Base-by-base conservation (phyloP, 345 rosid genomes). In the Arabis hirsuta region DNA sequence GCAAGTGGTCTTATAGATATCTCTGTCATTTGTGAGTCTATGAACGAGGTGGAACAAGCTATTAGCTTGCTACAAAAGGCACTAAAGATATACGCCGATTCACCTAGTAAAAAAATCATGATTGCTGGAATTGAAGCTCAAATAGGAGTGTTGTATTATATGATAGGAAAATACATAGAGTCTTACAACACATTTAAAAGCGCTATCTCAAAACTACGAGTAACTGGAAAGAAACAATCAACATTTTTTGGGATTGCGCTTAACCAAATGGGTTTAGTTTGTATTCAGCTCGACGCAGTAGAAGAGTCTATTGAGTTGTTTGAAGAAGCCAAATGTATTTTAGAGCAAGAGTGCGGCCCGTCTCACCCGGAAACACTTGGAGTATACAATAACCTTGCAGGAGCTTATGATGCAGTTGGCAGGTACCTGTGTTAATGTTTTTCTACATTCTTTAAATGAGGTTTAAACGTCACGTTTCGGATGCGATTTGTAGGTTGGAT, bases 181-280 rank as follows among this genome's bases (percentile, higher is more conserved):
- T 91, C 97, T 0, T 94, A 94, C 68, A 69, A 82, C 39, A 82
- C 88, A 29, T 85, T 94, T 54, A 79, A 86, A 69, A 83, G 73
- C 12, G 90, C 96, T 12, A 71, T 83, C 51, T 73, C 85, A 7
- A 94, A 88, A 74, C 84, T 94, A 16, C 85, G 96, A 39, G 85
- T 82, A 0, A 79, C 86, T 26, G 91, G 96, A 3, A 91, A 90
- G 82, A 93, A 82, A 84, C 90, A 90, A 67, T 83, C 94, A 16
- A 86, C 91, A 36, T 87, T 93, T 76, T 87, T 90, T 44, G 98
- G 96, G 46, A 83, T 93, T 72, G 96, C 91, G 47, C 82, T 93
- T 61, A 94, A 94, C 83, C 97, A 94, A 72, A 86, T 91, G 97
- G 98, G 98, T 39, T 77, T 94, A 54, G 88, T 96, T 76, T 94